These are phyloP conservation scores for Claviceps sp. DNA, from an alignment of 2,329 filamentous ascomycete genomes.

Conservation along the genomic window DNA sequence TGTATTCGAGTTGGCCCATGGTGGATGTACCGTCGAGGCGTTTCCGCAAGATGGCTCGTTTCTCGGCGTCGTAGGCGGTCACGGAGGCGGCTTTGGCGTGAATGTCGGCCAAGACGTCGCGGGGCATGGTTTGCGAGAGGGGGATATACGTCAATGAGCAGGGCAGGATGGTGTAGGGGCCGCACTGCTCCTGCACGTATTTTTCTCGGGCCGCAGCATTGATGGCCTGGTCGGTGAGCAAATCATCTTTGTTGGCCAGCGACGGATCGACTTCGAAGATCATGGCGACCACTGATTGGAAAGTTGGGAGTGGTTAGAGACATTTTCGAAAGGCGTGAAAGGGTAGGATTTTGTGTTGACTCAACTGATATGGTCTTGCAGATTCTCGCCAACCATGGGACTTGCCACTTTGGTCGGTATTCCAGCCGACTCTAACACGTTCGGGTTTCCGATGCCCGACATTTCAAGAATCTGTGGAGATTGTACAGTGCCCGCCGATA, in stretches of 20 bases:
- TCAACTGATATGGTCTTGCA: constrained; percentile 29
- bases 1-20: constrained; percentile 33
- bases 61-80: constrained; percentile 10
- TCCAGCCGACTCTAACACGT: constrained; percentile 22
- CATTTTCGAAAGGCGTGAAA: background rate
- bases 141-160: constrained; percentile 30
- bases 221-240: constrained; percentile 17
- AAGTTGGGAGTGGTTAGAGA: background rate
- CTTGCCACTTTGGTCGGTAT: constrained; percentile 26
- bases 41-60: constrained; percentile 17
- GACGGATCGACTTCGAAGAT: constrained; percentile 32
- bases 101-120: constrained; percentile 11
- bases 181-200: constrained; percentile 16
- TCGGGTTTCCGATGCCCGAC: constrained; percentile 40
- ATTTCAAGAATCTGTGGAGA: constrained; percentile 47
- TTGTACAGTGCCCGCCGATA: constrained; percentile 43
- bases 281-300: constrained; percentile 21
- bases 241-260: constrained; percentile 26
- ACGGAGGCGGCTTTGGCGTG: constrained; percentile 10
- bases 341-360: background rate
- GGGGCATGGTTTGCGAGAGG: constrained; percentile 19
- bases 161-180: constrained; percentile 26
- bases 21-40: constrained; percentile 18
- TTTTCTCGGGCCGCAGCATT: constrained; percentile 20
- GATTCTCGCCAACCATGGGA: constrained; percentile 33